Evolutionary conservation across 768 basidiomycete species (phyloP), one percentile per base, ranked within the genome.

Genomic region (Auricularia heimuer): DNA sequence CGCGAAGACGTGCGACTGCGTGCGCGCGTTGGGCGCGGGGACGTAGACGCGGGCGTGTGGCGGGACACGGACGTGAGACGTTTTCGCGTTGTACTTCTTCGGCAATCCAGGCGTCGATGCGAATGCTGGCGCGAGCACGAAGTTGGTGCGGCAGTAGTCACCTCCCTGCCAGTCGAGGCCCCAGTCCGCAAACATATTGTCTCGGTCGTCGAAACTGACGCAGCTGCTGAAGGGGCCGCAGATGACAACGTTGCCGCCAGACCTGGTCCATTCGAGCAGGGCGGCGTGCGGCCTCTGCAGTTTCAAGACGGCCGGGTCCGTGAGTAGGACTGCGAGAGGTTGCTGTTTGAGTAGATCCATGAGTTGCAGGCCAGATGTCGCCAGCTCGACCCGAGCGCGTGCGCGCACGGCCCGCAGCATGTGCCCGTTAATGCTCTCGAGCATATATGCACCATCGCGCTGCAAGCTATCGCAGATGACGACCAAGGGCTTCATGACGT

Each of bases 41-140:
- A 70, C 60, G 65, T 82, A 81, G 0, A 81, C 64, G 16, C 73
- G 73, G 29, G 71, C 68, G 42, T 74, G 73, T 12, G 72, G 66
- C 7, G 67, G 62, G 47, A 77, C 73, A 54, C 72, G 70, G 64
- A 80, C 63, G 64, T 78, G 75, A 3, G 78, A 67, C 0, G 77
- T 74, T 68, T 80, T 81, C 79, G 80, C 80, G 68, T 78, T 80
- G 68, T 77, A 78, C 34, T 18, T 7, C 39, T 33, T 35, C 33
- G 12, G 12, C 33, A 56, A 18, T 18, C 35, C 54, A 16, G 21
- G 11, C 33, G 14, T 11, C 6, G 10, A 11, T 18, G 62, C 58
- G 8, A 42, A 0, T 74, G 36, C 65, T 2, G 71, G 65, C 47
- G 80, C 79, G 45, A 74, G 66, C 3, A 65, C 66, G 70, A 78